A percentile compares a stretch with the other conserved stretches of the same genome.
Evolutionary conservation across 2,329 filamentous ascomycete species (phyloP).

Genomic region (Sphaerulina populicola): DNA sequence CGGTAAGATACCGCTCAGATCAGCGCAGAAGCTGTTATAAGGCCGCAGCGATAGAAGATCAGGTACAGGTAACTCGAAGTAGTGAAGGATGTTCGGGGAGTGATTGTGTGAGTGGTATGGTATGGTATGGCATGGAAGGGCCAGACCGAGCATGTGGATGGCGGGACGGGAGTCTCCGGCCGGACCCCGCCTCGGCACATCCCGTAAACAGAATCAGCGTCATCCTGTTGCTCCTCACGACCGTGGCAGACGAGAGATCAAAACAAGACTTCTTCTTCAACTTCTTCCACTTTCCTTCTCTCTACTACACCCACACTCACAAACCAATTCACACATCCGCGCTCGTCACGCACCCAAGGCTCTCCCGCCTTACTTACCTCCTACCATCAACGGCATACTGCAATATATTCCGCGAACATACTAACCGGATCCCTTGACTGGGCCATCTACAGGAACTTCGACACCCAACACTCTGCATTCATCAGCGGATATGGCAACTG

Average conservation of each 20-base stretch:
- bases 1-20: not conserved
- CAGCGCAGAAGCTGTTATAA: not conserved
- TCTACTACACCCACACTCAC: constrained; percentile 26
- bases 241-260: not conserved
- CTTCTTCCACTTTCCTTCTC: constrained; percentile 6
- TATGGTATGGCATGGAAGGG: too few species aligned
- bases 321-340: constrained; percentile 12
- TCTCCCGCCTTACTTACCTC: constrained; percentile 17
- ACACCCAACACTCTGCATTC: constrained; percentile 18
- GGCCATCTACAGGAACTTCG: constrained; percentile 29
- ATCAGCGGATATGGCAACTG: constrained; percentile 63
- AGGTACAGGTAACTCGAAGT: too few species aligned
- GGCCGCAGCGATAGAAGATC: not conserved
- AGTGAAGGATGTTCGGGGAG: not conserved
- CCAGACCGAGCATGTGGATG: too few species aligned
- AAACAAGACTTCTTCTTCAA: constrained; percentile 8
- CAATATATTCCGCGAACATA: constrained; percentile 32
- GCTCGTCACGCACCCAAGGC: constrained; percentile 22
- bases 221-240: not conserved
- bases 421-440: constrained; percentile 35
- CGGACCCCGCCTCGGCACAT: too few species aligned
- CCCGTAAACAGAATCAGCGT: not conserved
- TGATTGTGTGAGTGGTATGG: too few species aligned
- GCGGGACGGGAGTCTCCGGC: too few species aligned
- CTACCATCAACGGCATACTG: constrained; percentile 30